These are phyloP conservation scores for Diplogelasinospora grovesii DNA, from an alignment of 495 filamentous ascomycete species.

Conservation along the genomic window DNA sequence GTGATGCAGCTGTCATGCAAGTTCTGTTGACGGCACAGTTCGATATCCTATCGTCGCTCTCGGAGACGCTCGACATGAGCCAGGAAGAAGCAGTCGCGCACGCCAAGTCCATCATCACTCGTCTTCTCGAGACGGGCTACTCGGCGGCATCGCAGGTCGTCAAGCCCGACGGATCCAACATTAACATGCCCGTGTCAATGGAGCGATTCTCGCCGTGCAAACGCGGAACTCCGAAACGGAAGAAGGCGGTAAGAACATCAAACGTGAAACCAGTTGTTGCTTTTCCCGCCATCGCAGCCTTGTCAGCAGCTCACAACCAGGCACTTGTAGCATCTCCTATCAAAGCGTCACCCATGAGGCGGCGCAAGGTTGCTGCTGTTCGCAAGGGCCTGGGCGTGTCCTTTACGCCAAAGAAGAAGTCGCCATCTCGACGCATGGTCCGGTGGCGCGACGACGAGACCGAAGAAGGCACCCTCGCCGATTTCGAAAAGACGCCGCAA, in stretches of 20 bases:
- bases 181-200: slow-evolving; percentile 53
- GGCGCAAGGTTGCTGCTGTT: slow-evolving; percentile 59
- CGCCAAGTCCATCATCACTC: slow-evolving; percentile 70
- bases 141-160: slow-evolving; percentile 72
- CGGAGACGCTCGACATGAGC: slow-evolving; percentile 69
- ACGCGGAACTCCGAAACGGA: slow-evolving; percentile 66
- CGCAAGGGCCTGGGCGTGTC: slow-evolving; percentile 77
- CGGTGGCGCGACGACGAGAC: slow-evolving; percentile 90
- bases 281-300: slow-evolving; percentile 27
- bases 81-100: slow-evolving; percentile 75
- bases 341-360: slow-evolving; percentile 75
- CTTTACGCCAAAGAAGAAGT: slow-evolving; percentile 77
- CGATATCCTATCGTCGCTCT: slow-evolving; percentile 76
- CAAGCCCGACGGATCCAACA: slow-evolving; percentile 73
- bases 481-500: slow-evolving; percentile 83
- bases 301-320: slow-evolving; percentile 35
- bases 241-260: slow-evolving; percentile 49
- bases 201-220: slow-evolving; percentile 61
- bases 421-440: slow-evolving; percentile 76
- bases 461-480: slow-evolving; percentile 71
- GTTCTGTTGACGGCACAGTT: slow-evolving; percentile 83
- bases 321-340: slow-evolving; percentile 37
- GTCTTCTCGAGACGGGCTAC: slow-evolving; percentile 69
- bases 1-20: slow-evolving; percentile 71
- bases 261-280: slow-evolving; percentile 27